Conservation (phyloP, 192 early-diverging fungal genomes). For the Obelidium mucronatum region DNA sequence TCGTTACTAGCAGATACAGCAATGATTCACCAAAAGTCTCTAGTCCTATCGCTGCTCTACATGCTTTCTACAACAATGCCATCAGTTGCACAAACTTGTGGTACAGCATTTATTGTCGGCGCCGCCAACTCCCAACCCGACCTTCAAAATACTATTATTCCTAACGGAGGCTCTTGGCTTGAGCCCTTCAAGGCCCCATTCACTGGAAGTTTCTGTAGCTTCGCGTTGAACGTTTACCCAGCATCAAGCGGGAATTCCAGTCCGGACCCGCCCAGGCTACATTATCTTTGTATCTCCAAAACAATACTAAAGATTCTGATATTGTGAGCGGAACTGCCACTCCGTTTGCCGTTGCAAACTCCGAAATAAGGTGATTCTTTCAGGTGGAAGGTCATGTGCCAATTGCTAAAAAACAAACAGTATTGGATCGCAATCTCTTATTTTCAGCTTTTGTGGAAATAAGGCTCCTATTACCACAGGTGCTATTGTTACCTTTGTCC, state of each 20-base stretch:
- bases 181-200: constrained; percentile 7
- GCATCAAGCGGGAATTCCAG: neutral
- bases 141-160: neutral
- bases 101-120: constrained; percentile 4
- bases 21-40: too few relatives aligned
- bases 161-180: constrained; percentile 7
- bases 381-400: too few relatives aligned
- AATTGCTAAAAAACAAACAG: neutral
- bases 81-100: too few relatives aligned
- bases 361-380: too few relatives aligned
- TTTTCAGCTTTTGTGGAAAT: neutral
- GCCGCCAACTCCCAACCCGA: neutral
- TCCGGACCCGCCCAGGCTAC: neutral
- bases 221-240: neutral
- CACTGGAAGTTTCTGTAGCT: neutral
- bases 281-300: neutral
- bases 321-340: neutral
- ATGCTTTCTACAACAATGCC: too few relatives aligned
- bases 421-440: neutral
- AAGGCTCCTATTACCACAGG: neutral
- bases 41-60: too few relatives aligned
- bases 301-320: neutral
- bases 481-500: constrained; percentile 4
- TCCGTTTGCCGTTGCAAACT: neutral
- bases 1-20: too few relatives aligned